phyloP scores from a whole-genome alignment of 2,329 filamentous ascomycete genomes.

The Ophiobolus disseminans region DNA sequence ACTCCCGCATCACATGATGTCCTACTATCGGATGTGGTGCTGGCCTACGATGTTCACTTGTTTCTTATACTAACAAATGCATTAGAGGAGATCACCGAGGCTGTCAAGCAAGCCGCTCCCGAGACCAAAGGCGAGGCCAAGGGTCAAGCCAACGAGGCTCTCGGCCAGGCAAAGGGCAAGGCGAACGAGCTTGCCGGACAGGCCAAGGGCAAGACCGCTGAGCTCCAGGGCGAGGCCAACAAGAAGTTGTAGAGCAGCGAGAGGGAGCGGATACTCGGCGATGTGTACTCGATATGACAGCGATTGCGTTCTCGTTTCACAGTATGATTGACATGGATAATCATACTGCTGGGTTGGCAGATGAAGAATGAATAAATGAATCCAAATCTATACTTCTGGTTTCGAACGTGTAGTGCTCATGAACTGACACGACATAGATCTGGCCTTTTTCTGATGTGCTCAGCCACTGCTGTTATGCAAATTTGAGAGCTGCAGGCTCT shows the following conservation, averaged over 20 bases:
- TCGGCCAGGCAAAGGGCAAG: constrained; percentile 48
- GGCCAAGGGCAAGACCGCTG: constrained; percentile 53
- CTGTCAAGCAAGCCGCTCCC: constrained; percentile 46
- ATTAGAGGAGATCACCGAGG: constrained; percentile 59
- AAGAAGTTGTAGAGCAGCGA: constrained; percentile 50
- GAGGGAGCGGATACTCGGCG: not conserved
- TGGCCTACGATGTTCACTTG: too few relatives aligned
- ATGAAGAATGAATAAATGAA: too few relatives aligned
- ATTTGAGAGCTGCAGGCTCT: too few relatives aligned
- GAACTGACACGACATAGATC: too few relatives aligned
- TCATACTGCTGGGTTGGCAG: too few relatives aligned
- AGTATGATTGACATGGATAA: too few relatives aligned
- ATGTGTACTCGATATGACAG: constrained; percentile 7
- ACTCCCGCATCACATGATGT: constrained; percentile 8
- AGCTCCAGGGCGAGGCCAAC: constrained; percentile 56
- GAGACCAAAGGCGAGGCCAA: constrained; percentile 46
- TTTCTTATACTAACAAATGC: constrained; percentile 22
- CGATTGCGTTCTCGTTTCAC: too few relatives aligned
- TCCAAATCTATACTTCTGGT: too few relatives aligned
- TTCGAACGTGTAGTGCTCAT: too few relatives aligned
- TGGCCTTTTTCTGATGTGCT: too few relatives aligned
- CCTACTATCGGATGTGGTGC: too few relatives aligned
- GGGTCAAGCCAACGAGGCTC: constrained; percentile 39
- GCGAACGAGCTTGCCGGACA: constrained; percentile 52
- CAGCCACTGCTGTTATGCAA: too few relatives aligned